These are phyloP conservation scores for Epichloe amarillans DNA, from an alignment of 2,329 filamentous ascomycete species.

Conservation along the genomic window DNA sequence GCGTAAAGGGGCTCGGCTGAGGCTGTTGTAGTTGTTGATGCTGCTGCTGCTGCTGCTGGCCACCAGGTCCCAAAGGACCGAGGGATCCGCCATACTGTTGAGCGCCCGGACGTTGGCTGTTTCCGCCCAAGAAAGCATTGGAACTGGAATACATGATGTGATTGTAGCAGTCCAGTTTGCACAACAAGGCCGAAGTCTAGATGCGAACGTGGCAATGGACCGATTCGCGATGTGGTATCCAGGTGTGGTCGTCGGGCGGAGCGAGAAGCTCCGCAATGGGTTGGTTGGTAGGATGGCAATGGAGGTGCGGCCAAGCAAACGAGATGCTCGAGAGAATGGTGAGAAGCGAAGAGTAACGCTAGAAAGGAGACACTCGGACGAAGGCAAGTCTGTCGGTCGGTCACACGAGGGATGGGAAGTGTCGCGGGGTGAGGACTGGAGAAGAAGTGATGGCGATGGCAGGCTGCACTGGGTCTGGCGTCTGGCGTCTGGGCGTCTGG, in stretches of 20 bases:
- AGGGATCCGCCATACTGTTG: slow-evolving; percentile 27
- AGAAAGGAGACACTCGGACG: background rate
- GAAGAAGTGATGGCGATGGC: slow-evolving; percentile 2
- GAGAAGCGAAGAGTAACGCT: background rate
- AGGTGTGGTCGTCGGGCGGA: background rate
- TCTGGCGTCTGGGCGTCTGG: too few relatives aligned
- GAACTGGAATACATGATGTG: slow-evolving; percentile 74
- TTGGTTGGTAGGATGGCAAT: background rate
- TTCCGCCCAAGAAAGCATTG: slow-evolving; percentile 71
- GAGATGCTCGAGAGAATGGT: background rate
- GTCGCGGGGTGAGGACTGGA: background rate
- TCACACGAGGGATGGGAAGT: background rate
- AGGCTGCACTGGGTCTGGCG: background rate
- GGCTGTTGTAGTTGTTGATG: slow-evolving; percentile 38
- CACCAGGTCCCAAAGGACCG: slow-evolving; percentile 39
- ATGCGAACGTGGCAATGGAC: background rate
- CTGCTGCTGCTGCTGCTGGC: slow-evolving; percentile 30
- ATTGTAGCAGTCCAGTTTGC: background rate
- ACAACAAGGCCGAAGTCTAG: background rate
- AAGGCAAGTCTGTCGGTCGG: background rate
- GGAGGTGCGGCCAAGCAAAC: slow-evolving; percentile 3
- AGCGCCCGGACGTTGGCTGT: slow-evolving; percentile 58
- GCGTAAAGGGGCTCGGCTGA: slow-evolving; percentile 41
- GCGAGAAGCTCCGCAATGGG: slow-evolving; percentile 3
- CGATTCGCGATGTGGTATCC: background rate